Conservation (phyloP, 2,329 filamentous ascomycete species). For the Rhinocladiella similis region DNA sequence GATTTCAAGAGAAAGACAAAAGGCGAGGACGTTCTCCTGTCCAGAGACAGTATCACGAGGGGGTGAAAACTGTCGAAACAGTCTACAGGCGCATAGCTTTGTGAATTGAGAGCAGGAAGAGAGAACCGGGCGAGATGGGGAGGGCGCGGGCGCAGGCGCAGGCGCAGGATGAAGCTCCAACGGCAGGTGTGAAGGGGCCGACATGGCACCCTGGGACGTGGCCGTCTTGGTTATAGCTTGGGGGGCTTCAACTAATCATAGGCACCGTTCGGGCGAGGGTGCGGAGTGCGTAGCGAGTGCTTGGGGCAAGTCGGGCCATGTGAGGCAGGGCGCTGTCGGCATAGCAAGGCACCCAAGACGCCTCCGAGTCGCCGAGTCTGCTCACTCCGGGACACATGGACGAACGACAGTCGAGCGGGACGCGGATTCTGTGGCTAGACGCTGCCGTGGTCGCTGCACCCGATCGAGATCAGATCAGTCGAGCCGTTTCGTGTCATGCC, state of each 20-base stretch:
- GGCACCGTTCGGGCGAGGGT: background rate
- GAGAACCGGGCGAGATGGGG: background rate
- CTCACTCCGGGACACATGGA: background rate
- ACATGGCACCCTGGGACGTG: background rate
- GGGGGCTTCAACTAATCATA: background rate
- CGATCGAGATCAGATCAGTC: background rate
- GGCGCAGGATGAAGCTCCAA: background rate
- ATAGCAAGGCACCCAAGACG: background rate
- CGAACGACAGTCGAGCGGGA: conserved; percentile 1
- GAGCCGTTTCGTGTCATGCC: too few relatives aligned
- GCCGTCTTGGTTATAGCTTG: background rate
- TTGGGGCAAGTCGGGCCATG: too few relatives aligned
- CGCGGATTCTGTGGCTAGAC: background rate
- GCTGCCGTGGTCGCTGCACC: background rate
- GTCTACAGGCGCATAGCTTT: background rate
- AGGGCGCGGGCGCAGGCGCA: background rate
- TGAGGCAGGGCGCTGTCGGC: background rate
- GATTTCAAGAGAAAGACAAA: too few relatives aligned
- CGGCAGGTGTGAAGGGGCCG: background rate
- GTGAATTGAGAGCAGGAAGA: background rate
- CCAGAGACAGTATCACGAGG: background rate
- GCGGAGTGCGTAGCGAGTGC: too few relatives aligned
- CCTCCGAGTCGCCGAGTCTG: background rate
- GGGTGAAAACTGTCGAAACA: background rate
- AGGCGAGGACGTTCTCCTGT: too few relatives aligned